A percentile compares a stretch with the other conserved stretches of the same genome.
Evolutionary conservation across 768 basidiomycete species (phyloP).

Genomic region (Podaxis mareebaensis): DNA sequence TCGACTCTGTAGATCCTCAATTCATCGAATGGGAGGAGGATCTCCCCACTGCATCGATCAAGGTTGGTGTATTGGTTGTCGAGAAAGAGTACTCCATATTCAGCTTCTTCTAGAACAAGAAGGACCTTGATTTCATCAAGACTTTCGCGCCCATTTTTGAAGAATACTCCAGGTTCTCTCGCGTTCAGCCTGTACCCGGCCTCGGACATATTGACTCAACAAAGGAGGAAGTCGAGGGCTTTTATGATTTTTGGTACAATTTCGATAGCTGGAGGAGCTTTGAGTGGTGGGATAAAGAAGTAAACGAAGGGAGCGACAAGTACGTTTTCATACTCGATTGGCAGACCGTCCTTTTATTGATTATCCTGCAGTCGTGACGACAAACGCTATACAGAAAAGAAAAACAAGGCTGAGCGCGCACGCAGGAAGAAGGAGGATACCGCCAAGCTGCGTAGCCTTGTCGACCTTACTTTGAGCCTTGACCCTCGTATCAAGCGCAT

Average conservation of each 20-base stretch:
- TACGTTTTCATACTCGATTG: constrained; percentile 35
- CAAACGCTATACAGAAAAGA: constrained; percentile 98
- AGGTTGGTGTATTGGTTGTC: constrained; percentile 30
- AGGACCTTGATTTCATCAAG: constrained; percentile 64
- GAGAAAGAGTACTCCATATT: neutral
- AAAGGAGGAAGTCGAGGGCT: constrained; percentile 83
- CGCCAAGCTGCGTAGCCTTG: constrained; percentile 80
- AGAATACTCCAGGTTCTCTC: constrained; percentile 92
- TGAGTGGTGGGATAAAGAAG: constrained; percentile 98
- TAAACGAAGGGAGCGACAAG: constrained; percentile 97
- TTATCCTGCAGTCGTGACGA: constrained; percentile 77
- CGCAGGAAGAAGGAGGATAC: constrained; percentile 97
- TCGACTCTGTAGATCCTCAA: constrained; percentile 91
- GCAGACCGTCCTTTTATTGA: neutral
- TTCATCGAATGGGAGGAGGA: constrained; percentile 77
- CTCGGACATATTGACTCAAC: constrained; percentile 71
- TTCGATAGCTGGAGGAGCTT: constrained; percentile 98
- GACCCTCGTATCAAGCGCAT: constrained; percentile 98
- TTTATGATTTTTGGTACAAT: constrained; percentile 99
- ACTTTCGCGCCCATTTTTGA: constrained; percentile 82
- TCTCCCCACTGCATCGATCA: constrained; percentile 64
- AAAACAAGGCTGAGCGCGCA: constrained; percentile 97
- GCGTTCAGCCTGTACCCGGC: constrained; percentile 75
- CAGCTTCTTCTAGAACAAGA: constrained; percentile 38
- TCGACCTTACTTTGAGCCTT: constrained; percentile 78